phyloP scores from a whole-genome alignment of 306 rosid species.

The Erythrophleum fordii region DNA sequence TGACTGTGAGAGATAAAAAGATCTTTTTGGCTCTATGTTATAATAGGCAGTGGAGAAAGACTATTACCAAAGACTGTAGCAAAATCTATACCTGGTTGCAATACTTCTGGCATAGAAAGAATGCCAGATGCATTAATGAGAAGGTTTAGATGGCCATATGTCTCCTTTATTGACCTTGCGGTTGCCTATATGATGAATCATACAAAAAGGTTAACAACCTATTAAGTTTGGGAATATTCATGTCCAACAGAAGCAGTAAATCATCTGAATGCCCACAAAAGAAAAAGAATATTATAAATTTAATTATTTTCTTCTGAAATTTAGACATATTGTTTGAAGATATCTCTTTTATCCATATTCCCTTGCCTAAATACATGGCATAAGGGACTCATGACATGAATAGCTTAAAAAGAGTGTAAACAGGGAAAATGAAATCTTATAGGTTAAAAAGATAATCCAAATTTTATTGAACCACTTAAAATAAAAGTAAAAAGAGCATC shows the following conservation, averaged over 20 bases:
- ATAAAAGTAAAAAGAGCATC: not conserved
- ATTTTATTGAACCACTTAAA: not conserved
- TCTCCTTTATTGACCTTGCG: constrained; percentile 68
- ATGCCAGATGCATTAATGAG: constrained; percentile 91
- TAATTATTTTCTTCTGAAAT: not conserved
- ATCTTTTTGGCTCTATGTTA: not conserved
- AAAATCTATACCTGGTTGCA: constrained; percentile 78
- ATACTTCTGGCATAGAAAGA: constrained; percentile 75
- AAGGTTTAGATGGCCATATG: constrained; percentile 81
- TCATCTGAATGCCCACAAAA: not conserved
- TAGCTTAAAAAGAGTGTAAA: not conserved
- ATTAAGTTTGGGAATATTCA: not conserved
- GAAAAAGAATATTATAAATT: not conserved
- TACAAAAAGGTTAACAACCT: constrained; percentile 31
- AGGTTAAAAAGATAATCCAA: not conserved
- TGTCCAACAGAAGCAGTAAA: constrained; percentile 4
- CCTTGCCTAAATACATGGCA: not conserved
- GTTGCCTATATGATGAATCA: constrained; percentile 59
- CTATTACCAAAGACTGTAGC: constrained; percentile 20
- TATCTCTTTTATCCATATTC: not conserved
- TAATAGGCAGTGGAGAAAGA: constrained; percentile 8
- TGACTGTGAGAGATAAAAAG: not conserved
- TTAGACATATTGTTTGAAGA: not conserved
- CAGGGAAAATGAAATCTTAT: not conserved
- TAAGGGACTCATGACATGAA: not conserved